phyloP scores from a whole-genome alignment of 345 rosid genomes.

The Sapria himalayana region DNA sequence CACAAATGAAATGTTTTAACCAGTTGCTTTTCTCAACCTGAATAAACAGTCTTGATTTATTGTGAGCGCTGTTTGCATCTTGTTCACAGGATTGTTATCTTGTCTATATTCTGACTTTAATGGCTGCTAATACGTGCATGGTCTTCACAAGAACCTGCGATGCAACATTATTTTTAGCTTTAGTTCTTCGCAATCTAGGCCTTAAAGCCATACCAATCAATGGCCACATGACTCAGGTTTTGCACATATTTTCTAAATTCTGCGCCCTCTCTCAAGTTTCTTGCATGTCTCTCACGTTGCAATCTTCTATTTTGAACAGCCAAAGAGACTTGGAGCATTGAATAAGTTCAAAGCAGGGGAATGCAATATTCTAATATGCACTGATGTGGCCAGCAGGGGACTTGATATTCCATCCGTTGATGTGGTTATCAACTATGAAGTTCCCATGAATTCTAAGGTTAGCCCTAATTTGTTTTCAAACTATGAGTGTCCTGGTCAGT shows the following conservation, averaged over 20 bases:
- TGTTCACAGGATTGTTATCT: constrained; percentile 80
- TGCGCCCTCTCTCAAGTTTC: too few species aligned
- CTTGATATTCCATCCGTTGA: constrained; percentile 96
- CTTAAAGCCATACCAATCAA: constrained; percentile 84
- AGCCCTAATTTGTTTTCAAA: too few species aligned
- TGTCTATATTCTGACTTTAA: constrained; percentile 53
- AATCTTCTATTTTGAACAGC: constrained; percentile 25
- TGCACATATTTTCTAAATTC: too few species aligned
- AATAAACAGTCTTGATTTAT: too few species aligned
- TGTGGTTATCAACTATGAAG: constrained; percentile 79
- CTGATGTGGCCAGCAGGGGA: constrained; percentile 97
- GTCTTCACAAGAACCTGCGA: constrained; percentile 89
- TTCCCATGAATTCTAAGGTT: constrained; percentile 72
- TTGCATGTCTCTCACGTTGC: too few species aligned
- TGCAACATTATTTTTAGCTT: constrained; percentile 54
- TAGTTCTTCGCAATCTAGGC: constrained; percentile 70
- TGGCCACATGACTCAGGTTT: constrained; percentile 98
- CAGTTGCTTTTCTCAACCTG: too few species aligned
- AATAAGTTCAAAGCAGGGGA: constrained; percentile 88
- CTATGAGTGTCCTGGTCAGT: too few species aligned
- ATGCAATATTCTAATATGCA: constrained; percentile 78
- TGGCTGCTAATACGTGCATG: constrained; percentile 64
- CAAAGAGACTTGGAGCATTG: constrained; percentile 88
- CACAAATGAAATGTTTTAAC: too few species aligned
- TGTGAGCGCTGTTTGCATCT: too few species aligned